Base-by-base conservation (phyloP, 108 stramenopile species). In the Aurantiochytrium sp. region DNA sequence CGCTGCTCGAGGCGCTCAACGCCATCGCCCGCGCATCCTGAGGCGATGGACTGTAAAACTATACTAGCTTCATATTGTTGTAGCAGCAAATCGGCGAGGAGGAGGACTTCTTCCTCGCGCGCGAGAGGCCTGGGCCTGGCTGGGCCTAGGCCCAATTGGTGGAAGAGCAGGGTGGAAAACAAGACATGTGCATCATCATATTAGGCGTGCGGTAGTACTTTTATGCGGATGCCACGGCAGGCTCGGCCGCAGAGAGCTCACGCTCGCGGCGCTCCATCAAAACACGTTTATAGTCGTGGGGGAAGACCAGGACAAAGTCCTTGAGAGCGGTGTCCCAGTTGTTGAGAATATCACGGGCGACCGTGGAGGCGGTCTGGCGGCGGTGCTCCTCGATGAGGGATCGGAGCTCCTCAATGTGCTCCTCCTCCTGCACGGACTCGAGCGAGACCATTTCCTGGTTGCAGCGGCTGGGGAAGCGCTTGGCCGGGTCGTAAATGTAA, bases 371-470 rank as follows among this genome's bases (percentile, higher is more conserved):
- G 36, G 98, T 98, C 85, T 95, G 90, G 32, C 92, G 92, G 6
- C 94, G 95, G 89, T 98, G 97, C 88, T 97, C 96, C 95, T 96
- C 90, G 89, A 98, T 95, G 91, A 92, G 96, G 21, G 88, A 92
- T 65, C 91, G 94, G 17, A 98, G 91, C 53, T 94, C 93, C 85
- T 95, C 95, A 68, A 94, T 93, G 85, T 97, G 96, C 52, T 95
- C 96, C 8, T 92, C 91, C 21, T 24, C 15, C 50, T 95, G 95
- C 22, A 97, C 94, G 32, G 85, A 87, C 50, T 96, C 97, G 22
- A 97, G 90, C 6, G 90, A 96, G 37, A 98, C 97, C 90, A 99
- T 94, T 3, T 96, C 97, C 97, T 97, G 96, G 94, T 98, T 99
- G 95, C 97, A 98, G 36, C 96, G 96, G 52, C 95, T 94, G 24